phyloP scores from a whole-genome alignment of 1,284 basidiomycete genomes.

The Rhodotorula sp. region DNA sequence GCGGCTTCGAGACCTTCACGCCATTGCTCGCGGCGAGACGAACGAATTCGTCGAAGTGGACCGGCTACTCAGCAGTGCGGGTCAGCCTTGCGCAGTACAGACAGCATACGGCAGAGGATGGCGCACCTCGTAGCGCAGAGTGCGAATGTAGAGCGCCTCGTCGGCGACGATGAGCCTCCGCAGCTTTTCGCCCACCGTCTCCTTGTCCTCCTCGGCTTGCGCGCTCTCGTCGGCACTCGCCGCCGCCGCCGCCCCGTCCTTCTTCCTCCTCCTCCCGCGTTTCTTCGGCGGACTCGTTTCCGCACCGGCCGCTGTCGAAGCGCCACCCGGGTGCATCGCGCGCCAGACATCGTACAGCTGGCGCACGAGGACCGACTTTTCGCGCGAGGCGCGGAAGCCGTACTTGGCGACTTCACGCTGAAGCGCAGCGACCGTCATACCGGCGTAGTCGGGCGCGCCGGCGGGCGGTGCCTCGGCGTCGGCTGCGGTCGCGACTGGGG shows the following conservation, averaged over 20 bases:
- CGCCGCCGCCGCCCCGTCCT: neutral
- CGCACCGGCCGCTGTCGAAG: neutral
- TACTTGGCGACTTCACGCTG: constrained; percentile 33
- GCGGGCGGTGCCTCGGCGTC: neutral
- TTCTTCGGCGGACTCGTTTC: neutral
- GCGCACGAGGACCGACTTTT: constrained; percentile 30
- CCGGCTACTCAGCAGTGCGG: constrained; percentile 55
- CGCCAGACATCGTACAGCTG: constrained; percentile 32
- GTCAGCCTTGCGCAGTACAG: neutral
- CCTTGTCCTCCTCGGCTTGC: neutral
- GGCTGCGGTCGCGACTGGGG: neutral
- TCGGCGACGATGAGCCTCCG: constrained; percentile 48
- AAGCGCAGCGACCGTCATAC: constrained; percentile 11
- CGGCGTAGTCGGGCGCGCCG: constrained; percentile 24
- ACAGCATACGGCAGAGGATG: neutral
- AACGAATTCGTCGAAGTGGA: constrained; percentile 62
- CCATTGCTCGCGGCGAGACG: constrained; percentile 50
- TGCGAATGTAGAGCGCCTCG: constrained; percentile 57
- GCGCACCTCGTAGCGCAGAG: constrained; percentile 65
- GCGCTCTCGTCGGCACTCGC: neutral
- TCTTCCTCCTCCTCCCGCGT: constrained; percentile 20
- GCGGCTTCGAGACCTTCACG: constrained; percentile 52
- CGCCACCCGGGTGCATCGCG: constrained; percentile 18
- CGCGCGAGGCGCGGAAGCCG: constrained; percentile 34
- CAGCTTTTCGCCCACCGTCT: constrained; percentile 29